Evolutionary conservation across 148 eudicot genomes (phyloP).

Genomic region (Cornus controversa): DNA sequence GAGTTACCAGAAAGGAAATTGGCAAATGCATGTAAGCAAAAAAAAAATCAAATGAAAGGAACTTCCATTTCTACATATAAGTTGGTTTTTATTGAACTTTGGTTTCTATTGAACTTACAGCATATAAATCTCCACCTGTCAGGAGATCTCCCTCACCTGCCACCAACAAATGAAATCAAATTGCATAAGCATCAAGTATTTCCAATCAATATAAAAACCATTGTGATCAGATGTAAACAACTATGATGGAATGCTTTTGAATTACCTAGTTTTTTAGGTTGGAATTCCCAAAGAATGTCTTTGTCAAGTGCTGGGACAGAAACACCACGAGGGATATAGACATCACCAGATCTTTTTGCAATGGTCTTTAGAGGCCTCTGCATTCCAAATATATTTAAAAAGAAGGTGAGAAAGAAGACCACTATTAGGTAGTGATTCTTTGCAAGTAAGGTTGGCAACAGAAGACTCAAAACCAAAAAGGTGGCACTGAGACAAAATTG

Average conservation of each 20-base stretch:
- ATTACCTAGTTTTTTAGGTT: conserved; percentile 82
- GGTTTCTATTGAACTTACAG: conserved; percentile 56
- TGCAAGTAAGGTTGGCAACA: not conserved
- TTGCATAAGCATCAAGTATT: conserved; percentile 1
- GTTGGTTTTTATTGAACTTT: conserved; percentile 36
- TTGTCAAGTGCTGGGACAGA: conserved; percentile 96
- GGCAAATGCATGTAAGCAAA: not conserved
- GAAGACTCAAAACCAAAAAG: not conserved
- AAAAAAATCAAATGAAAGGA: not conserved
- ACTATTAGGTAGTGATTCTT: not conserved
- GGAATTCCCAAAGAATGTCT: conserved; percentile 92
- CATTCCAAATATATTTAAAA: conserved; percentile 6
- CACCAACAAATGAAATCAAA: conserved; percentile 14
- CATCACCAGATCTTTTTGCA: conserved; percentile 89
- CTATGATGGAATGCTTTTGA: conserved; percentile 7
- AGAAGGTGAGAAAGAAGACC: conserved; percentile 4
- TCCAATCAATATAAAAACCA: not conserved
- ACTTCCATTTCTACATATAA: conserved; percentile 5
- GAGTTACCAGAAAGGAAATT: conserved; percentile 8
- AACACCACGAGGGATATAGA: conserved; percentile 98
- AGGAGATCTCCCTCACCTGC: conserved; percentile 93
- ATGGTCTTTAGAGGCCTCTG: conserved; percentile 99
- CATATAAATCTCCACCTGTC: conserved; percentile 98
- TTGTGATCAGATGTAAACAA: conserved; percentile 1
- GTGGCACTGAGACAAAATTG: not conserved